Evolutionary conservation across 257 asterid genomes (phyloP), one percentile per base, ranked within the genome.

Genomic region (Solanum virginianum): DNA sequence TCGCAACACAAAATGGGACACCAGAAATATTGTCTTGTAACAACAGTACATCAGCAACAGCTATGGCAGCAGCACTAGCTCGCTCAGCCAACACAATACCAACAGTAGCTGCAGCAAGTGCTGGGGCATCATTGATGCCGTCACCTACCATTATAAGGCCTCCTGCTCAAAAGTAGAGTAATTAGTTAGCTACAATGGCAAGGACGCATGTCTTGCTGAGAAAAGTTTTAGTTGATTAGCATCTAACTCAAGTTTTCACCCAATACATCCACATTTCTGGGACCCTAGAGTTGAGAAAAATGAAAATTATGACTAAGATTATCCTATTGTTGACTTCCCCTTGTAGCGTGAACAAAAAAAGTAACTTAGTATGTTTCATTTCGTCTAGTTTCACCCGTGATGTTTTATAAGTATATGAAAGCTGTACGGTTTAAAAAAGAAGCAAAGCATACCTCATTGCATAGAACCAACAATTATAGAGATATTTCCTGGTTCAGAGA

Each of bases 111-210:
- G 99, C 98, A 86, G 99, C 99, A 89, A 97, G 90, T 45, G 99
- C 99, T 3, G 99, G 99, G 68, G 98, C 99, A 80, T 97, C 99
- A 84, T 97, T 97, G 86, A 97, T 97, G 63, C 99, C 99, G 84
- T 97, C 99, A 80, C 99, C 99, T 70, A 97, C 99, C 99, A 97
- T 97, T 81, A 97, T 90, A 32, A 97, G 96, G 84, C 98, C 99
- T 4, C 98, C 98, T 86, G 93, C 47, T 53, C 82, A 26, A 36
- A 79, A 51, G 65, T 79, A 79, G 9, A 51, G 24, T 53, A 51
- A 77, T 26, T 79, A 47, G 65, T 53, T 54, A 29, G 63, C 97
- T 92, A 75, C 91, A 51, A 26, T 22, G 24, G 41, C 10, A 11
- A 83, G 66, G 51, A 26, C 17, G 82, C 60, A 15, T 22, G 60